Conservation (phyloP, 139 green algal species). For the Chlamydomonas sphaeroides region DNA sequence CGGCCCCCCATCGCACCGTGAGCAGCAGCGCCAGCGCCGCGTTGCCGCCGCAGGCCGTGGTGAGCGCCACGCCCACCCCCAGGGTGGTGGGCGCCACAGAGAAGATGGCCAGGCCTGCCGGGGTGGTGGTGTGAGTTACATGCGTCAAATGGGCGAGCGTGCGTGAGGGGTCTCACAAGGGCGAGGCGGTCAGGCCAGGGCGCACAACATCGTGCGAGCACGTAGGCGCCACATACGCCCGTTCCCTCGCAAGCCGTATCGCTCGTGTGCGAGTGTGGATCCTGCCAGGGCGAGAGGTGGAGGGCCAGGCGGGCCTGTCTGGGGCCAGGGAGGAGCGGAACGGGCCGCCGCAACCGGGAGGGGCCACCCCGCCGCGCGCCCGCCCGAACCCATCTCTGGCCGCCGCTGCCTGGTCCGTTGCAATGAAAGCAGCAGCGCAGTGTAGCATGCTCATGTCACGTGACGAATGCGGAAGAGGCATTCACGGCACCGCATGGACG, state of each 20-base stretch:
- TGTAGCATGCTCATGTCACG: background rate
- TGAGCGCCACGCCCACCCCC: constrained; percentile 74
- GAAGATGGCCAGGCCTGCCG: constrained; percentile 74
- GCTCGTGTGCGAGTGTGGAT: no score
- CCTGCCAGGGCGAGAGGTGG: no score
- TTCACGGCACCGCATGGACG: background rate
- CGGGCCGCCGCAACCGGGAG: no score
- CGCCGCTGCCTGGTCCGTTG: no score
- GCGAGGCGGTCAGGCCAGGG: no score
- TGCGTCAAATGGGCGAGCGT: background rate
- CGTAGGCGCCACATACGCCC: no score
- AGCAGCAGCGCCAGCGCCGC: constrained; percentile 82
- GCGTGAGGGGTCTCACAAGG: no score
- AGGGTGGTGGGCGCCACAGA: constrained; percentile 81
- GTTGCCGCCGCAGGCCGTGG: constrained; percentile 38
- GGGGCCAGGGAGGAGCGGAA: background rate
- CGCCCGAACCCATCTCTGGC: no score
- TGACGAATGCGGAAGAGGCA: no score
- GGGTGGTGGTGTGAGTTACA: background rate
- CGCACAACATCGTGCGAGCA: no score
- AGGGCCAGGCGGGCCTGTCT: no score
- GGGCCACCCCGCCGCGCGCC: no score
- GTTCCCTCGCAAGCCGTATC: background rate
- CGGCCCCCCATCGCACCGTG: constrained; percentile 49
- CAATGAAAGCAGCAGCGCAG: background rate